Conservation (phyloP, 768 basidiomycete genomes). For the Leucosporidium scottii region DNA sequence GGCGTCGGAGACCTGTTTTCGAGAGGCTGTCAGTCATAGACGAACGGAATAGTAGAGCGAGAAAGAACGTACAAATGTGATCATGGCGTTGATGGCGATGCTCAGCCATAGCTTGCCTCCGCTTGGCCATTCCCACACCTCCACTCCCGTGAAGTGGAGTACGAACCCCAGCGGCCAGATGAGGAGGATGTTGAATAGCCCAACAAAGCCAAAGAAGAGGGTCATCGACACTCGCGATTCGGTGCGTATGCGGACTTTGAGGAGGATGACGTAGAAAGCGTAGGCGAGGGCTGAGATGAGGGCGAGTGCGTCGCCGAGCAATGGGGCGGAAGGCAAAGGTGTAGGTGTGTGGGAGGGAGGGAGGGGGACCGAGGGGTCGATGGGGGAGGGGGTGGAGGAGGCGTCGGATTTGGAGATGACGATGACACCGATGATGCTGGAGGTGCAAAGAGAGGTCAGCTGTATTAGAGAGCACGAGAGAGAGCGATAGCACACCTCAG, state of each 20-base stretch:
- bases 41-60: neutral
- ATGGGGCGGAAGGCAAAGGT: slow-evolving; percentile 40
- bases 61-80: slow-evolving; percentile 25
- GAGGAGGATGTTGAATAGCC: slow-evolving; percentile 64
- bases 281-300: slow-evolving; percentile 82
- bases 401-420: slow-evolving; percentile 58
- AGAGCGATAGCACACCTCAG: slow-evolving; percentile 55
- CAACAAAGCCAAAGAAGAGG: slow-evolving; percentile 85
- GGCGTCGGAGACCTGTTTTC: slow-evolving; percentile 27
- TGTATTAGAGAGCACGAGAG: neutral
- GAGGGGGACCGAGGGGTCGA: slow-evolving; percentile 14
- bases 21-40: neutral
- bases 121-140: slow-evolving; percentile 65
- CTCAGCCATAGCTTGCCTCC: slow-evolving; percentile 50
- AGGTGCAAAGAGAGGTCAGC: neutral
- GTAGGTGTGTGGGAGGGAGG: slow-evolving; percentile 8
- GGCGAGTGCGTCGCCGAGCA: slow-evolving; percentile 74
- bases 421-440: slow-evolving; percentile 71
- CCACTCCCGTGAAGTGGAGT: slow-evolving; percentile 64
- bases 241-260: slow-evolving; percentile 70
- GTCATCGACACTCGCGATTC: slow-evolving; percentile 54
- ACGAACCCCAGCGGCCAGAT: slow-evolving; percentile 71
- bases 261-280: slow-evolving; percentile 75
- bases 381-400: slow-evolving; percentile 16
- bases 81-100: slow-evolving; percentile 54